phyloP scores from a whole-genome alignment of 2,329 filamentous ascomycete genomes.

The Lachnellula hyalina region DNA sequence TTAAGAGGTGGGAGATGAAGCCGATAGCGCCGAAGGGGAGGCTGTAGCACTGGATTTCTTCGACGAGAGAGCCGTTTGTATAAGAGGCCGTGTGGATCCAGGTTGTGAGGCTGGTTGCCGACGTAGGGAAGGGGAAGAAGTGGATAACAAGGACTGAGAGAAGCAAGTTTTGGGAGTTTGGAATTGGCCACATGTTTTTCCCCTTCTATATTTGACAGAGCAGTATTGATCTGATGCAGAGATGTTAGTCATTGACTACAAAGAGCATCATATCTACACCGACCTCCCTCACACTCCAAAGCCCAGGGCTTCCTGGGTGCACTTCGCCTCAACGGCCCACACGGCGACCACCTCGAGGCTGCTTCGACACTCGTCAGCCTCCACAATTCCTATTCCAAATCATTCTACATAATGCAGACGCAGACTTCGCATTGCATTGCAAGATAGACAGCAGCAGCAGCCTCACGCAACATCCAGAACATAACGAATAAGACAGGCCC shows the following conservation, averaged over 20 bases:
- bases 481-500: background rate
- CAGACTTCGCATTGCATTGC: background rate
- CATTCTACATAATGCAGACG: background rate
- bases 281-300: background rate
- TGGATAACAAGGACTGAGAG: background rate
- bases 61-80: background rate
- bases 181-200: background rate
- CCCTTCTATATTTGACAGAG: background rate
- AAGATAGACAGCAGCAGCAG: background rate
- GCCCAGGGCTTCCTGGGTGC: background rate
- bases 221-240: background rate
- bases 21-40: constrained; percentile 7
- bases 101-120: background rate
- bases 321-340: background rate
- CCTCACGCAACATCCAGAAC: background rate
- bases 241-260: background rate
- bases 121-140: background rate
- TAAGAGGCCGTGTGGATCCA: background rate
- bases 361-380: background rate
- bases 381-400: background rate
- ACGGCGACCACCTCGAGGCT: background rate
- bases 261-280: background rate
- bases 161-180: background rate
- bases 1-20: constrained; percentile 8
- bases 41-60: constrained; percentile 7